Conservation (phyloP, 768 basidiomycete species). For the Solioccasus polychromus region DNA sequence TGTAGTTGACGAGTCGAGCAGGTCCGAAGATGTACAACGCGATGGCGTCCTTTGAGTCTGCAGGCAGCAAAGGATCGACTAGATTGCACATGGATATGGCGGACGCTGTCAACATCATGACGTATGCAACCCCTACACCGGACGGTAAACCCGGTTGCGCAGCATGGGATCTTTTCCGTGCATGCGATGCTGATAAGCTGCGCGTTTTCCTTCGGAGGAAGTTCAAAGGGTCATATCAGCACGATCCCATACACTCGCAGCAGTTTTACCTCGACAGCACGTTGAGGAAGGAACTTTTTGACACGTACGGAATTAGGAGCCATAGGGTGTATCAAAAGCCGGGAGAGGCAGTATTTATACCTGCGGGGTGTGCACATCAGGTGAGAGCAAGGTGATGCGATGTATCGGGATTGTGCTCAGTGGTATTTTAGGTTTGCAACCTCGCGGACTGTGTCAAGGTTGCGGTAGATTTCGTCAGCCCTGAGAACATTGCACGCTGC, state of each 20-base stretch:
- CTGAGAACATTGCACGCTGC: slow-evolving; percentile 87
- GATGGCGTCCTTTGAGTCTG: slow-evolving; percentile 62
- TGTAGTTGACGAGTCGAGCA: slow-evolving; percentile 27
- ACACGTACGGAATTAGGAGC: slow-evolving; percentile 67
- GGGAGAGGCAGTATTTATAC: slow-evolving; percentile 93
- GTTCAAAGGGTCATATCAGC: slow-evolving; percentile 50
- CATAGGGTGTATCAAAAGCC: slow-evolving; percentile 86
- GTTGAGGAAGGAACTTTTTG: slow-evolving; percentile 64
- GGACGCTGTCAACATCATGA: slow-evolving; percentile 91
- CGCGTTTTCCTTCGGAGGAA: slow-evolving; percentile 69
- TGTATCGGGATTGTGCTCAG: neutral
- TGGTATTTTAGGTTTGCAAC: slow-evolving; percentile 70
- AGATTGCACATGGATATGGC: slow-evolving; percentile 94
- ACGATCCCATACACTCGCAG: slow-evolving; percentile 92
- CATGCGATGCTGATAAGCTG: slow-evolving; percentile 77
- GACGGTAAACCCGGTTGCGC: slow-evolving; percentile 72
- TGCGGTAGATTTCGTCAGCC: slow-evolving; percentile 91
- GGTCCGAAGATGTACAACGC: slow-evolving; percentile 97
- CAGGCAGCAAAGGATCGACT: slow-evolving; percentile 80
- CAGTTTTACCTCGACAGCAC: slow-evolving; percentile 76
- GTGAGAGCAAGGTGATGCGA: slow-evolving; percentile 36
- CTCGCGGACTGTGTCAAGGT: slow-evolving; percentile 95
- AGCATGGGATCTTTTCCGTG: slow-evolving; percentile 88
- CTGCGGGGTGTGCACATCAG: slow-evolving; percentile 92
- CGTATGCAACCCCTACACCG: slow-evolving; percentile 57